Evolutionary conservation across 2,329 filamentous ascomycete genomes (phyloP), one percentile per base, ranked within the genome.

Genomic region (Didymellaceae sp.): DNA sequence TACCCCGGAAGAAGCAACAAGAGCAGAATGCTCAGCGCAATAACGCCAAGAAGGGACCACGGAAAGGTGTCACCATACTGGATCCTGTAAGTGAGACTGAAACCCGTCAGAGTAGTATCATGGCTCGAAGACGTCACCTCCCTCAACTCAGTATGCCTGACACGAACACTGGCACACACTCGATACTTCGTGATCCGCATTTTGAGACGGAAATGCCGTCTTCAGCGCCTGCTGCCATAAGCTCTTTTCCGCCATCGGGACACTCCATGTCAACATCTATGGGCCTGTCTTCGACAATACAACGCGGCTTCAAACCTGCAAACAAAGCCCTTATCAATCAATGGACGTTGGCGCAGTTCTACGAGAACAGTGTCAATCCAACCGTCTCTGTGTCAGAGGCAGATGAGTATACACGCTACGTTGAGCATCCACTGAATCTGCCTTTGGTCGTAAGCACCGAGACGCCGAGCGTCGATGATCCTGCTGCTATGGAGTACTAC

Each of bases 351-450:
- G 88, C 88, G 14, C 88, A 95, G 66, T 87, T 96, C 40, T 88
- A 97, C 34, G 82, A 87, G 44, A 89, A 92, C 69, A 94, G 90
- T 5, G 81, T 97, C 34, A 89, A 96, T 59, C 94, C 94, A 1
- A 86, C 85, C 0, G 90, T 99, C 28, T 88, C 84, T 6, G 75
- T 81, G 6, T 82, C 84, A 30, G 93, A 97, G 75, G 85, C 86
- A 18, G 86, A 88, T 37, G 94, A 97, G 70, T 99, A 99, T 70
- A 83, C 86, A 51, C 85, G 88, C 18, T 99, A 97, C 73, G 86
- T 99, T 59, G 85, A 70, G 10, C 94, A 99, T 66, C 92, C 94
- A 1, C 86, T 96, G 47, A 92, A 88, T 45, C 84, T 99, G 1
- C 91, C 93, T 0, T 81, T 99, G 2, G 90, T 94, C 0, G 81